Percentiles rank a stretch among this genome's conserved stretches.
phyloP scores from a whole-genome alignment of 768 basidiomycete species.

The Podaxis sp. region DNA sequence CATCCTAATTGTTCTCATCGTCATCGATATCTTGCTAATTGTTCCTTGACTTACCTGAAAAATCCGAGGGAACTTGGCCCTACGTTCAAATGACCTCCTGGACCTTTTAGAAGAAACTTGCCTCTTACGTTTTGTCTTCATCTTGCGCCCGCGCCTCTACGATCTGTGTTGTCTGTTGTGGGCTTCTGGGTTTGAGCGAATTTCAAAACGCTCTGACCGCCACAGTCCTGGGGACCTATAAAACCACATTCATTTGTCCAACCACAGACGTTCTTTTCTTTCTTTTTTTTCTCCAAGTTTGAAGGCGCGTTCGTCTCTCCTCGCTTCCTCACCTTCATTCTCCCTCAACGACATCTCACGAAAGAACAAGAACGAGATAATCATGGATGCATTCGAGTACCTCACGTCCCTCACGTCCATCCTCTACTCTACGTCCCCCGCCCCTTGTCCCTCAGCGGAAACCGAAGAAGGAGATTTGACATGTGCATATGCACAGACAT shows the following conservation, averaged over 20 bases:
- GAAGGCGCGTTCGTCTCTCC: not conserved
- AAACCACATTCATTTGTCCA: not conserved
- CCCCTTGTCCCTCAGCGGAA: not conserved
- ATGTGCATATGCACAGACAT: not conserved
- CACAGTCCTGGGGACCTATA: slow-evolving; percentile 1
- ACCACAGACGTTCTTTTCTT: not conserved
- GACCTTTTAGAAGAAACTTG: not conserved
- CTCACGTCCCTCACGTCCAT: not conserved
- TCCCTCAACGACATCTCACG: not conserved
- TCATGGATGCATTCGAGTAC: not conserved
- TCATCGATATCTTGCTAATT: not conserved
- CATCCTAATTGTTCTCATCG: not conserved
- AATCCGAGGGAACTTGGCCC: too few relatives aligned
- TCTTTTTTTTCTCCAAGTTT: not conserved
- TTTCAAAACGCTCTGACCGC: not conserved
- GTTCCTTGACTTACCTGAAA: not conserved
- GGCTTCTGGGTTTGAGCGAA: not conserved
- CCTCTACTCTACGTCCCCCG: not conserved
- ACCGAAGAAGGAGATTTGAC: not conserved
- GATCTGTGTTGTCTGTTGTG: not conserved
- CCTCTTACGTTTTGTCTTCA: not conserved
- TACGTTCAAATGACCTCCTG: not conserved
- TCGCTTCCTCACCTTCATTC: not conserved
- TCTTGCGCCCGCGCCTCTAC: not conserved
- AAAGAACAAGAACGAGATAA: not conserved